Conservation (phyloP, 1,284 basidiomycete genomes). For the Ustilago esculenta region DNA sequence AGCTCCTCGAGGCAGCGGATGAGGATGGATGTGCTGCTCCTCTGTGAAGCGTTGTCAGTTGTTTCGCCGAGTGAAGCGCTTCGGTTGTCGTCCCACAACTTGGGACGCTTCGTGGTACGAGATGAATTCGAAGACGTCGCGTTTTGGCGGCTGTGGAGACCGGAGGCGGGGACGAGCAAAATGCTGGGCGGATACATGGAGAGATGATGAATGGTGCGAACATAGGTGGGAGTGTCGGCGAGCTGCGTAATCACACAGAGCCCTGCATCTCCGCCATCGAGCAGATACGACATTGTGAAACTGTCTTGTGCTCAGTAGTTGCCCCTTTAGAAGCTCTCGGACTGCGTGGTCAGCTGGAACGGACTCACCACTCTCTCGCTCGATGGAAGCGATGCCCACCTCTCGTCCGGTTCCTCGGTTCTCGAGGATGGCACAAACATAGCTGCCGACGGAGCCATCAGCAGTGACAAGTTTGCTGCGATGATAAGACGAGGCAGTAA, state of each 20-base stretch:
- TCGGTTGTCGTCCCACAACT: not conserved
- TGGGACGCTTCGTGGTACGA: conserved; percentile 8
- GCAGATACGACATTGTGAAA: no score
- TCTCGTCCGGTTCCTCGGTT: conserved; percentile 75
- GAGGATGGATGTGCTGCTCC: conserved; percentile 66
- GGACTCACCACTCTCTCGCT: conserved; percentile 77
- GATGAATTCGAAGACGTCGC: not conserved
- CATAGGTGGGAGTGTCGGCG: conserved; percentile 72
- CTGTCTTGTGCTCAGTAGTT: no score
- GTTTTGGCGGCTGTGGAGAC: not conserved
- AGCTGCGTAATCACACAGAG: conserved; percentile 68
- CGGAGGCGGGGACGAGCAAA: conserved; percentile 70
- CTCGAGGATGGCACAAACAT: conserved; percentile 45
- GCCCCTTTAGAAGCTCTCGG: not conserved
- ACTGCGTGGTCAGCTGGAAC: not conserved
- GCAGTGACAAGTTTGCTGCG: conserved; percentile 35
- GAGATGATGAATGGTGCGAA: conserved; percentile 87
- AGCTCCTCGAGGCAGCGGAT: conserved; percentile 79
- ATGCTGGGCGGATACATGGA: conserved; percentile 77
- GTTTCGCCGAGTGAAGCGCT: not conserved
- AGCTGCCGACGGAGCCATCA: conserved; percentile 31
- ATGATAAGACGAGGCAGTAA: conserved; percentile 43
- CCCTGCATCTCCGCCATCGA: no score
- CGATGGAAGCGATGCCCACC: conserved; percentile 84
- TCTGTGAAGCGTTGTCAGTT: not conserved